Evolutionary conservation across 176 grass and related monocot species (phyloP), one percentile per base, ranked within the genome.

Genomic region (Phyllostachys edulis): DNA sequence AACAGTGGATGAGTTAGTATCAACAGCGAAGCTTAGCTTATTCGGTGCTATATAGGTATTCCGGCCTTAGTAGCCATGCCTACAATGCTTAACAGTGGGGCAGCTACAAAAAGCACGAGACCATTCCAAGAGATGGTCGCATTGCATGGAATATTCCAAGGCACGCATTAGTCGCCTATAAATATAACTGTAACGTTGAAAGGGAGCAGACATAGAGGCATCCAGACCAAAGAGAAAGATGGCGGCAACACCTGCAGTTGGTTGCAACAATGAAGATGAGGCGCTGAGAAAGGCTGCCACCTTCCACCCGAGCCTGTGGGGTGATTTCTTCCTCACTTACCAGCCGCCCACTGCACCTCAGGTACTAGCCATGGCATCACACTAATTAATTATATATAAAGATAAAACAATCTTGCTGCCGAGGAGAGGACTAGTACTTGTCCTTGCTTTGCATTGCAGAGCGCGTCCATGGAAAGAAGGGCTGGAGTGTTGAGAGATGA

Each of bases 251-350:
- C 52, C 52, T 56, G 18, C 52, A 56, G 52, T 0, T 56, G 52
- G 17, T 56, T 21, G 18, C 52, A 7, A 20, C 18, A 21, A 44
- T 12, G 49, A 29, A 47, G 40, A 81, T 29, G 12, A 67, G 36
- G 18, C 9, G 8, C 17, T 5, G 70, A 7, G 21, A 20, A 70
- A 38, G 26, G 17, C 26, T 13, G 3, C 37, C 1, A 68, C 84
- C 1, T 86, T 86, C 6, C 76, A 86, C n/a, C 67, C 67, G 1
- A 79, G 56, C 7, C 67, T 86, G 27, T 86, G 84, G 84, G 67
- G 84, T 41, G 45, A 80, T 80, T 86, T 72, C 67, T 80, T 86
- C 76, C 44, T 80, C 10, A 86, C 44, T 11, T 73, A 72, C 76
- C 55, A 86, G 76, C 76, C 67, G 0, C 55, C 84, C 6, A 21